Conservation (phyloP, 805 yeast genomes). For the Wickerhamomyces mucosus region DNA sequence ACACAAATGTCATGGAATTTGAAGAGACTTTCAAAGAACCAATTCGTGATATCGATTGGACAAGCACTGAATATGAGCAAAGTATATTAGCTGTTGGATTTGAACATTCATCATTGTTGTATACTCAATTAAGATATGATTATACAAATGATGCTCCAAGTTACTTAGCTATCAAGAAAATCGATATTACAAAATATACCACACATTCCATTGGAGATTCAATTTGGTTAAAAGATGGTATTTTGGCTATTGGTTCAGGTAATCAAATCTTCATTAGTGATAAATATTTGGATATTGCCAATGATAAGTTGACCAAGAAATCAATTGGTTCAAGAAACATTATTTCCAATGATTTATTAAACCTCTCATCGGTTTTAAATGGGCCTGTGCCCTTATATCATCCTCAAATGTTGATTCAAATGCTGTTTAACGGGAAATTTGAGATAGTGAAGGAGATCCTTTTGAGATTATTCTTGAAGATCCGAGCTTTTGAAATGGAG, state of each 20-base stretch:
- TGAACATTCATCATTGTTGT: slow-evolving; percentile 47
- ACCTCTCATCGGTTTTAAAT: slow-evolving; percentile 66
- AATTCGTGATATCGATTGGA: slow-evolving; percentile 82
- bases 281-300: slow-evolving; percentile 43
- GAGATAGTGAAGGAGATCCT: slow-evolving; percentile 48
- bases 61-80: slow-evolving; percentile 53
- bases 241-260: slow-evolving; percentile 77
- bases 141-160: slow-evolving; percentile 76
- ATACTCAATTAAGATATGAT: slow-evolving; percentile 79
- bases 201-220: slow-evolving; percentile 83
- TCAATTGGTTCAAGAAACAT: slow-evolving; percentile 53
- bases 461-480: slow-evolving; percentile 36
- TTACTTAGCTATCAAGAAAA: slow-evolving; percentile 63
- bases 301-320: slow-evolving; percentile 40
- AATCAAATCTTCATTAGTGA: slow-evolving; percentile 83
- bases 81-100: slow-evolving; percentile 80
- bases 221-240: slow-evolving; percentile 74
- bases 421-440: slow-evolving; percentile 52
- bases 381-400: slow-evolving; percentile 89
- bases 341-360: slow-evolving; percentile 46
- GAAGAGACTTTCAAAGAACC: slow-evolving; percentile 29
- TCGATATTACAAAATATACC: slow-evolving; percentile 64
- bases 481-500: slow-evolving; percentile 46
- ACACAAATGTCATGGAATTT: slow-evolving; percentile 58
- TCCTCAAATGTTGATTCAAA: slow-evolving; percentile 79